These are phyloP conservation scores for Butyriboletus appendiculatus DNA, from an alignment of 1,284 basidiomycete genomes.

Conservation along the genomic window DNA sequence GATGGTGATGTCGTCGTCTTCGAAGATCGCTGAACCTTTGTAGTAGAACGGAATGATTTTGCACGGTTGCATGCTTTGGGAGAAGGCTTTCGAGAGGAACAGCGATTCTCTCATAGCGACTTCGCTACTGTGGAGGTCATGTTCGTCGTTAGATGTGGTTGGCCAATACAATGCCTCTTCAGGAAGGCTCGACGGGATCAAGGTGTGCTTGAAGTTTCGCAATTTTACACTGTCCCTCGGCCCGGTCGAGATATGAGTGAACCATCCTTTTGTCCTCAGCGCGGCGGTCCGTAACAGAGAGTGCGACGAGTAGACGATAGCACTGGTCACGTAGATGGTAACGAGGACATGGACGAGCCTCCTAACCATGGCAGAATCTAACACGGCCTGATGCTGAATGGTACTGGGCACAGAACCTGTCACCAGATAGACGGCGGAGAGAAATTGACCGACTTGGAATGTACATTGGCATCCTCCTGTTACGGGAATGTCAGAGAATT, in stretches of 20 bases:
- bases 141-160: conserved; percentile 9
- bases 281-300: conserved; percentile 28
- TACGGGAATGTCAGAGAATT: not conserved
- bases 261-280: conserved; percentile 15
- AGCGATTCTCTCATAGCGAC: conserved; percentile 43
- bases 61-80: conserved; percentile 65
- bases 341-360: conserved; percentile 20
- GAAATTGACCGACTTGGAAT: conserved; percentile 7
- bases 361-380: conserved; percentile 10
- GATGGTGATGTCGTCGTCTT: conserved; percentile 73
- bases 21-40: conserved; percentile 51
- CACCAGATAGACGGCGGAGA: not conserved
- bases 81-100: conserved; percentile 68
- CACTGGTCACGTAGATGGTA: conserved; percentile 29
- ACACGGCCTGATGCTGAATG: conserved; percentile 6
- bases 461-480: conserved; percentile 19
- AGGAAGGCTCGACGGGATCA: conserved; percentile 4
- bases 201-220: not conserved
- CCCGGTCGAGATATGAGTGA: not conserved
- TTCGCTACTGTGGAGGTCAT: conserved; percentile 12
- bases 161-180: conserved; percentile 24
- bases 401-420: not conserved
- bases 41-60: conserved; percentile 82
- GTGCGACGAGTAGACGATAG: conserved; percentile 39
- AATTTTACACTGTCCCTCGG: not conserved